Percentiles rank a stretch among this genome's conserved stretches.
Evolutionary conservation across 78 protist species (phyloP).

Genomic region (Neovahlkampfia damariscottae): DNA sequence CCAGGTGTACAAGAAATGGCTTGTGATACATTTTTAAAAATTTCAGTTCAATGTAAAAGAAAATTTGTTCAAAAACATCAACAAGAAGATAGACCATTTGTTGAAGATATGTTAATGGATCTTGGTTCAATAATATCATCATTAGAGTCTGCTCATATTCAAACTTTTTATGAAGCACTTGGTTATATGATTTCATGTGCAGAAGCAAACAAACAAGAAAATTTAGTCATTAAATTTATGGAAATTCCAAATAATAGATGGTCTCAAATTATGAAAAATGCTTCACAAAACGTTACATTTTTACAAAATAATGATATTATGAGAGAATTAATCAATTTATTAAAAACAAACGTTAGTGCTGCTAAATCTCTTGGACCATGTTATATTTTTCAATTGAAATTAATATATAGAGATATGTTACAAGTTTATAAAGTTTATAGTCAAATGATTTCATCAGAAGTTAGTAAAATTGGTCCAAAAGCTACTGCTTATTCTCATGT

Average conservation of each 20-base stretch:
- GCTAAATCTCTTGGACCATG: conserved; percentile 58
- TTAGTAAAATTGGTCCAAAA: conserved; percentile 34
- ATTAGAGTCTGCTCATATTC: conserved; percentile 68
- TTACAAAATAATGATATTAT: conserved; percentile 15
- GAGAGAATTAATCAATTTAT: conserved; percentile 35
- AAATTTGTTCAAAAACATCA: conserved; percentile 69
- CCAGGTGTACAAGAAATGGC: conserved; percentile 99
- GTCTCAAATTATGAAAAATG: conserved; percentile 37
- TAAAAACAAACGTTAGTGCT: conserved; percentile 61
- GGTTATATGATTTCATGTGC: conserved; percentile 76
- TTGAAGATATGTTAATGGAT: conserved; percentile 61
- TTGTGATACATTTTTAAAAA: conserved; percentile 95
- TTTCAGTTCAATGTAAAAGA: conserved; percentile 75
- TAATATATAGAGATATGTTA: conserved; percentile 74
- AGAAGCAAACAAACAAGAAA: conserved; percentile 22
- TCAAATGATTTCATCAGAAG: conserved; percentile 32
- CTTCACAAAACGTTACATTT: conserved; percentile 1
- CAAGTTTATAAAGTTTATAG: conserved; percentile 41
- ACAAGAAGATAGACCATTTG: conserved; percentile 67
- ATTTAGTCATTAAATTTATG: conserved; percentile 55
- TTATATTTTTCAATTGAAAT: conserved; percentile 62
- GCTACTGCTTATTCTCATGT: conserved; percentile 24
- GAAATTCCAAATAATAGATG: conserved; percentile 72
- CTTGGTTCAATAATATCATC: conserved; percentile 45
- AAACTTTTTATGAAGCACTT: conserved; percentile 89